Percentiles rank a stretch among this genome's conserved stretches.
phyloP scores from a whole-genome alignment of 1,139 yeast genomes.

The Scheffersomyces lignicola region DNA sequence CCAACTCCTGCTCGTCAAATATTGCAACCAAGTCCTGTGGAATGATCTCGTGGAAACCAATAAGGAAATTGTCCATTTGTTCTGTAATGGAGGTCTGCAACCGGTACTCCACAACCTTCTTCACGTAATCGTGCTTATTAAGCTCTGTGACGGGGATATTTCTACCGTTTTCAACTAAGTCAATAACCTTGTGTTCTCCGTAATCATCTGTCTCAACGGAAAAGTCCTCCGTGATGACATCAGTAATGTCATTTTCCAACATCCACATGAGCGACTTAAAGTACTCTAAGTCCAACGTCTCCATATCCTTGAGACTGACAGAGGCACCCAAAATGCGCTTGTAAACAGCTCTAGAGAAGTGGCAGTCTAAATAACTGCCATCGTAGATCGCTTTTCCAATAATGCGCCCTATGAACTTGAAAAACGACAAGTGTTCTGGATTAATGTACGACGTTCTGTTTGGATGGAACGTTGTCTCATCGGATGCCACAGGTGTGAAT shows the following conservation, averaged over 20 bases:
- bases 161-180: conserved; percentile 79
- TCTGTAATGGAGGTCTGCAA: conserved; percentile 81
- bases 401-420: conserved; percentile 90
- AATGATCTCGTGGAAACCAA: conserved; percentile 89
- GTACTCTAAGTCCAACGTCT: conserved; percentile 88
- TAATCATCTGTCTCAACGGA: conserved; percentile 93
- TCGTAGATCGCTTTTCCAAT: conserved; percentile 95
- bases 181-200: conserved; percentile 82
- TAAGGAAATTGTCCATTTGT: conserved; percentile 82
- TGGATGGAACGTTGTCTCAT: conserved; percentile 93
- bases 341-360: conserved; percentile 93
- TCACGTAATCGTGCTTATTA: conserved; percentile 89
- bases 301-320: conserved; percentile 91
- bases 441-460: conserved; percentile 90
- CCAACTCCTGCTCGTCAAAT: conserved; percentile 95
- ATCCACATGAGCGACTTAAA: conserved; percentile 94
- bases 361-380: conserved; percentile 86
- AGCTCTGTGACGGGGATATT: conserved; percentile 86
- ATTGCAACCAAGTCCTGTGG: conserved; percentile 85
- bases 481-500: conserved; percentile 89
- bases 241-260: conserved; percentile 94
- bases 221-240: conserved; percentile 93
- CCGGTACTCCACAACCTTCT: conserved; percentile 81
- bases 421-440: conserved; percentile 89
- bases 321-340: conserved; percentile 79